Evolutionary conservation across 129 eudicot species (phyloP), one percentile per base, ranked within the genome.

Genomic region (Cynara cardunculus): DNA sequence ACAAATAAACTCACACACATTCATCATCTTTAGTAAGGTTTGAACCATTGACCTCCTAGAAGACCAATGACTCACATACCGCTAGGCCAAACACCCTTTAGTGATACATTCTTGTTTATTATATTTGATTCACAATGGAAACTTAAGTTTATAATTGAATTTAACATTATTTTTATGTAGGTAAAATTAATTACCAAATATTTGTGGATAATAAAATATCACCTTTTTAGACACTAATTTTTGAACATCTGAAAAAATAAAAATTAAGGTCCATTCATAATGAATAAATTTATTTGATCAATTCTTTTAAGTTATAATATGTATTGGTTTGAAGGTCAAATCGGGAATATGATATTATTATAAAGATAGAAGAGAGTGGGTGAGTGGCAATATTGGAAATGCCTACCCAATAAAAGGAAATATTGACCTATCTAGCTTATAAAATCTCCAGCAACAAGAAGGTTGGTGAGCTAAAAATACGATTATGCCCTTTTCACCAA

Each of bases 401-500:
- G 10, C 72, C 27, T 68, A 28, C 10, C 62, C 10, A 78, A 44
- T 31, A 9, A 18, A 37, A 27, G 49, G 49, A 69, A 44, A 69
- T 10, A n/a, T 69, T 78, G 68, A 69, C 25, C 26, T 21, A 3
- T 22, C 5, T 61, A 0, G 13, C 68, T 7, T 44, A 67, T 21
- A 39, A 26, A 65, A 66, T 25, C 37, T 25, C 66, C 39, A 37
- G 34, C 74, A 28, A 25, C 39, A 79, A 11, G 25, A 71, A 56
- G 61, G 70, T 61, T 72, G 41, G 37, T 80, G 46, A 80, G 46
- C 16, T 61, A 4, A 72, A 80, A 72, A 61, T 78, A 72, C 84
- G 3, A 80, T 80, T 10, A 3, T 80, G 30, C 78, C 84, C 78
- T 80, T 73, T 73, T 39, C 84, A 73, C 84, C 84, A 81, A 81